These are phyloP conservation scores for Leccinum pachyderme DNA, from an alignment of 1,284 basidiomycete genomes.

Conservation along the genomic window DNA sequence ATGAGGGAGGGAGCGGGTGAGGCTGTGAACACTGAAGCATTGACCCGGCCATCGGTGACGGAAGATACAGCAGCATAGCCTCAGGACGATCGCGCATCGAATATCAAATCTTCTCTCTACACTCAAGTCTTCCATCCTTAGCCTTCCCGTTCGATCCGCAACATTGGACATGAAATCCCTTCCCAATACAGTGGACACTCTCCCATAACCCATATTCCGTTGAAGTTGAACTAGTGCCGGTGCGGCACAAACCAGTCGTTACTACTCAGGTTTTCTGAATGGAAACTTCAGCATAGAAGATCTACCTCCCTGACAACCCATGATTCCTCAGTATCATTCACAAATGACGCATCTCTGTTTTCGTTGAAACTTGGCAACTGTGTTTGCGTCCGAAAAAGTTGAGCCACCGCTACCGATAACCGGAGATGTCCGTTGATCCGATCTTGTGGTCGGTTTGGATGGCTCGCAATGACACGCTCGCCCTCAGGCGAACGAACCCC, in stretches of 20 bases:
- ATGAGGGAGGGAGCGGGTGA: background rate
- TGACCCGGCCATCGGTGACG: background rate
- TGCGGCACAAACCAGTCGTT: too few relatives aligned
- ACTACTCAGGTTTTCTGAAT: background rate
- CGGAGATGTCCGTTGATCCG: constrained; percentile 18
- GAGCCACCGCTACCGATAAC: background rate
- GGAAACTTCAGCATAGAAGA: background rate
- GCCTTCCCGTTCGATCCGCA: background rate
- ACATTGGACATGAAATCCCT: background rate
- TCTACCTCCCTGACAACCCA: background rate
- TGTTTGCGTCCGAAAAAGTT: background rate
- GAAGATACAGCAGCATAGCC: background rate
- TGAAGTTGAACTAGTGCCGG: background rate
- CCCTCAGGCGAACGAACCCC: background rate
- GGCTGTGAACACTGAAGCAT: background rate
- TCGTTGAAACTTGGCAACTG: background rate
- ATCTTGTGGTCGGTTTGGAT: background rate
- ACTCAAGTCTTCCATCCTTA: background rate
- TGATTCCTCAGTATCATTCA: background rate
- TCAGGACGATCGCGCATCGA: background rate
- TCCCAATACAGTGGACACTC: background rate
- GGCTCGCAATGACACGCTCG: background rate
- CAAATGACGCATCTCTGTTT: background rate
- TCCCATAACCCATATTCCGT: too few relatives aligned
- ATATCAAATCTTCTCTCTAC: background rate